A percentile compares a stretch with the other conserved stretches of the same genome.
phyloP scores from a whole-genome alignment of 345 rosid species.

The Brassica nigra region DNA sequence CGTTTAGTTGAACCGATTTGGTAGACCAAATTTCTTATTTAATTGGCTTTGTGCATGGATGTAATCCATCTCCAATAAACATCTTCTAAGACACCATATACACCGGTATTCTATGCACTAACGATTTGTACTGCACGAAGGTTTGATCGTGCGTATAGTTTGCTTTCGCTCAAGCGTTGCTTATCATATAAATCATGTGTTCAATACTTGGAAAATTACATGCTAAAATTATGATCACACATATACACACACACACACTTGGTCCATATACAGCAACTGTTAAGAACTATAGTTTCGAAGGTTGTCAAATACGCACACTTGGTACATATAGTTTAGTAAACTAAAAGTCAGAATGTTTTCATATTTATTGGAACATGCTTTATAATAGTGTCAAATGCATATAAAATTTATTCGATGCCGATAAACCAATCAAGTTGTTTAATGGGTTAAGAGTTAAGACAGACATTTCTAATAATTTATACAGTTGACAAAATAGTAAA shows the following conservation, averaged over 20 bases:
- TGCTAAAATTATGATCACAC: background rate
- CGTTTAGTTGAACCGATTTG: no score
- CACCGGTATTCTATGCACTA: no score
- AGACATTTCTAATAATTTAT: background rate
- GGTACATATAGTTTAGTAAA: background rate
- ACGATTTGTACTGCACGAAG: no score
- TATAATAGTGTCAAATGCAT: background rate
- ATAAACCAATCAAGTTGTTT: background rate
- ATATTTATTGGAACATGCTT: background rate
- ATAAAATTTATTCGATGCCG: background rate
- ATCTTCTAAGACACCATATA: no score
- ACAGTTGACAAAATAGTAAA: slow-evolving; percentile 9
- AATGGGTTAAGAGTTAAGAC: background rate
- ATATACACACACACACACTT: background rate
- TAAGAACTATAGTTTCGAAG: background rate
- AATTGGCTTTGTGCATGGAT: no score
- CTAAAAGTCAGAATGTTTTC: background rate
- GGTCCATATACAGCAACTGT: background rate
- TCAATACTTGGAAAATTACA: background rate
- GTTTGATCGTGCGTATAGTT: no score
- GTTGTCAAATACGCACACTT: background rate
- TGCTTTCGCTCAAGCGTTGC: no score
- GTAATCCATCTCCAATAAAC: no score
- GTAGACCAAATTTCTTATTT: no score
- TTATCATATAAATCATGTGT: background rate